Evolutionary conservation across 495 filamentous ascomycete species (phyloP), one percentile per base, ranked within the genome.

Genomic region (Cryomyces minteri): DNA sequence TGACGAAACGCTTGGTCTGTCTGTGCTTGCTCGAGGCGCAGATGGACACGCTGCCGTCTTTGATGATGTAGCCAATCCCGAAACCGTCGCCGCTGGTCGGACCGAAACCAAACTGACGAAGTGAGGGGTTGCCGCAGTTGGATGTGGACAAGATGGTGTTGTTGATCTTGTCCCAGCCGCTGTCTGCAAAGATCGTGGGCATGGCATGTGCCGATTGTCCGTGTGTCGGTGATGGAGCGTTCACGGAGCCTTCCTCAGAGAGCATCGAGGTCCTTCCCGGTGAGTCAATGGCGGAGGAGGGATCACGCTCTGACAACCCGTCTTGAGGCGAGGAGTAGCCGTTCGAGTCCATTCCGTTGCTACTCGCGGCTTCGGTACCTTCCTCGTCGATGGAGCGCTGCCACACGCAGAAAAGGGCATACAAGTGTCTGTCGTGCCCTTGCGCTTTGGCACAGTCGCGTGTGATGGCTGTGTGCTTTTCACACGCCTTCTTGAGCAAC

Each of bases 51-150:
- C 73, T 70, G 34, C 94, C 88, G 55, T 94, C 88, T 62, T 98
- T 98, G 74, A 98, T 95, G 54, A 98, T 96, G 62, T 98, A 98
- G 9, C 90, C 90, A 45, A 98, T 93, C 9, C 92, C 90, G 59
- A 96, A 96, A 0, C 90, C 90, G 44, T 96, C 92, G 30, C 80
- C 88, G 4, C 82, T 88, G 0, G 87, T 92, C 4, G 90, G 90
- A 0, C 90, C 90, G 62, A 98, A 98, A 8, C 90, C 90, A 54
- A 98, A 98, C 41, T 94, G 85, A 1, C 90, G 80, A 10, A 98
- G 73, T n/a, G 82, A 88, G 2, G 90, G 90, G 63, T 98, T 98
- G 45, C 90, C 90, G 63, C 90, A 98, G 65, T 98, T 98, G n/a
- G 87, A 94, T 1, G 90, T 95, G 32, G 83, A 90, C 14, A 98